Evolutionary conservation across 2,329 filamentous ascomycete genomes (phyloP).

Genomic region (Setomelanomma holmii): DNA sequence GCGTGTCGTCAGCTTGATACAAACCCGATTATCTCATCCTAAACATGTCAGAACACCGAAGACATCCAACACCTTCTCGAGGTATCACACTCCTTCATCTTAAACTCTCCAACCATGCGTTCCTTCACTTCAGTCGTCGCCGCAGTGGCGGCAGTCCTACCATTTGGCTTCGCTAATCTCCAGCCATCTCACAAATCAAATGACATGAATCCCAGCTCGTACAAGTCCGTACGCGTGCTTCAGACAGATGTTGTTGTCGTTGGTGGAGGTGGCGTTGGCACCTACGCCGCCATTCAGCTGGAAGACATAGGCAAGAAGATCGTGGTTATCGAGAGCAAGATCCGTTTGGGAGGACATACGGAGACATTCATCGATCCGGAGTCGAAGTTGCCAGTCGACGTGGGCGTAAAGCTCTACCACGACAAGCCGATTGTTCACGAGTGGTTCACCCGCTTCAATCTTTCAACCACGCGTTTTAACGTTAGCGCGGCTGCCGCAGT

Average conservation of each 20-base stretch:
- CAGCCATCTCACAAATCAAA: background rate
- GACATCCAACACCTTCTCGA: background rate
- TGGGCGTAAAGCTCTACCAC: slow-evolving; percentile 47
- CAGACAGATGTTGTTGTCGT: slow-evolving; percentile 46
- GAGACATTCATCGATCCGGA: slow-evolving; percentile 54
- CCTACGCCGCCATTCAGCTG: slow-evolving; percentile 52
- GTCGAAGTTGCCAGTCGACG: slow-evolving; percentile 41
- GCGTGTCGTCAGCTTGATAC: background rate
- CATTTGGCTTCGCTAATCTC: background rate
- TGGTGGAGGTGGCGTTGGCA: slow-evolving; percentile 52
- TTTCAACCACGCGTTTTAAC: background rate
- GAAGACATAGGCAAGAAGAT: slow-evolving; percentile 47
- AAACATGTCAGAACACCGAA: too few species aligned
- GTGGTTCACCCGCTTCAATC: slow-evolving; percentile 24
- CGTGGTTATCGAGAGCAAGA: slow-evolving; percentile 50
- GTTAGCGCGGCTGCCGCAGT: background rate
- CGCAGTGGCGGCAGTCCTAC: background rate
- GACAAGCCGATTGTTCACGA: slow-evolving; percentile 49
- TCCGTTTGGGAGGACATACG: slow-evolving; percentile 56
- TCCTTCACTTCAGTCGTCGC: background rate
- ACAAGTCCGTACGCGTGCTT: slow-evolving; percentile 3
- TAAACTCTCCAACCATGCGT: background rate
- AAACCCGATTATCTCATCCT: too few species aligned
- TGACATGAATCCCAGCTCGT: background rate
- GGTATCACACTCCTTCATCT: background rate